Conservation (phyloP, 768 basidiomycete genomes). For the Asterophora lycoperdoides region DNA sequence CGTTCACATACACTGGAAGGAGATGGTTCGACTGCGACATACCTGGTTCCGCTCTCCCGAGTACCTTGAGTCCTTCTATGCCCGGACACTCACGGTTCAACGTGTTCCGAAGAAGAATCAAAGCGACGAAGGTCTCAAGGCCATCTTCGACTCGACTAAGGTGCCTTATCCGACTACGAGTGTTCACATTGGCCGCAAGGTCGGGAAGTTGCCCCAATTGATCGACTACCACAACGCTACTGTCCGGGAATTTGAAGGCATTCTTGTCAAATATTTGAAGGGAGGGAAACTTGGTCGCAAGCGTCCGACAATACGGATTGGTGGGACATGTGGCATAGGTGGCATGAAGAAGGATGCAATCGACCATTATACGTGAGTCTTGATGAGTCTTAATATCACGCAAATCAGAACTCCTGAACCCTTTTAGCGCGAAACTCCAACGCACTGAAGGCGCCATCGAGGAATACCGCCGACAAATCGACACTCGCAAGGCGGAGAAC, state of each 20-base stretch:
- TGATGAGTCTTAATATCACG: background rate
- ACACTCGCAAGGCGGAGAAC: conserved; percentile 74
- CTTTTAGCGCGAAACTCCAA: conserved; percentile 44
- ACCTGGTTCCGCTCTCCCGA: conserved; percentile 89
- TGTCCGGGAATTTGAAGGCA: conserved; percentile 88
- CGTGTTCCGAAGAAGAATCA: conserved; percentile 78
- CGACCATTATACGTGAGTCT: conserved; percentile 82
- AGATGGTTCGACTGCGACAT: conserved; percentile 74
- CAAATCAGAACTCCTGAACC: conserved; percentile 4
- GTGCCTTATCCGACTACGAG: conserved; percentile 90
- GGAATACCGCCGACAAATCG: conserved; percentile 67
- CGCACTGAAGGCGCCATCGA: conserved; percentile 74
- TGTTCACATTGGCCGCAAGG: conserved; percentile 83
- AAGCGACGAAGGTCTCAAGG: conserved; percentile 78
- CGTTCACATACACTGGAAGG: conserved; percentile 71
- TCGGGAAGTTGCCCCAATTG: conserved; percentile 84
- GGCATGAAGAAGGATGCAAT: conserved; percentile 88
- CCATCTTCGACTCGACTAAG: conserved; percentile 67
- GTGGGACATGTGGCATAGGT: conserved; percentile 78
- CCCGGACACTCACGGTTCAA: conserved; percentile 82
- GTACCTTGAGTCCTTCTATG: conserved; percentile 88
- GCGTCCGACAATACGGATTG: conserved; percentile 75
- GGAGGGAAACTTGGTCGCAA: conserved; percentile 74
- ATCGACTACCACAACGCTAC: conserved; percentile 90
- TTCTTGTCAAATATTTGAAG: conserved; percentile 88